Percentiles rank a stretch among this genome's conserved stretches.
phyloP scores from a whole-genome alignment of 2,329 filamentous ascomycete species.

The Aureobasidium sp. region DNA sequence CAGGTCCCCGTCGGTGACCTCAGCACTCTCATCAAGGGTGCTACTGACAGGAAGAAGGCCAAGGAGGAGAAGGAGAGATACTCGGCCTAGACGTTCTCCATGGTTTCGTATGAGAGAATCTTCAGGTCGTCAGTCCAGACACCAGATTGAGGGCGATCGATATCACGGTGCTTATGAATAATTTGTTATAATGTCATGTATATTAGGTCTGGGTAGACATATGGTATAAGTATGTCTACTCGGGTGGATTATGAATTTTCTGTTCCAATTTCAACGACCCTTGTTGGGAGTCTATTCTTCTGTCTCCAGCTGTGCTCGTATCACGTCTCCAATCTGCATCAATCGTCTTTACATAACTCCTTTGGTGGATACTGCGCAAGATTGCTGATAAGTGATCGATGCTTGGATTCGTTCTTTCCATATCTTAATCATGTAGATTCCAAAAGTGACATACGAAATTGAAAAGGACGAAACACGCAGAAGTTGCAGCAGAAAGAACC shows the following conservation, averaged over 20 bases:
- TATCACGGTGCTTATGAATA: neutral
- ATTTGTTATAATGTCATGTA: neutral
- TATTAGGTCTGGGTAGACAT: neutral
- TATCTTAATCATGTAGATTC: no score
- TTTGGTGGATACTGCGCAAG: no score
- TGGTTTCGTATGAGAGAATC: neutral
- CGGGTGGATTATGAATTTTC: neutral
- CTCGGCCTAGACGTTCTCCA: neutral
- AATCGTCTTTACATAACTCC: no score
- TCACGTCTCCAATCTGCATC: no score
- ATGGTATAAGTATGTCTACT: neutral
- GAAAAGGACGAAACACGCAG: no score
- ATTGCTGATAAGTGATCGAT: no score
- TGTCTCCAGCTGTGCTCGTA: no score
- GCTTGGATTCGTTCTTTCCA: no score
- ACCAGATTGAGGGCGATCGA: neutral
- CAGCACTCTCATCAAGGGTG: constrained; percentile 36
- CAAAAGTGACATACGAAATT: no score
- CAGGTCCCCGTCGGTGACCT: constrained; percentile 41
- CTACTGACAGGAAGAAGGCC: constrained; percentile 27
- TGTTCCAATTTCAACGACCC: neutral
- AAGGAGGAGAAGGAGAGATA: constrained; percentile 22
- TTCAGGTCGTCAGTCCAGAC: neutral
- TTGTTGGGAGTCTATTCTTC: no score
- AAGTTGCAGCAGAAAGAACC: no score